Evolutionary conservation across 2,329 filamentous ascomycete genomes (phyloP).

Genomic region (Colletotrichum cereale): DNA sequence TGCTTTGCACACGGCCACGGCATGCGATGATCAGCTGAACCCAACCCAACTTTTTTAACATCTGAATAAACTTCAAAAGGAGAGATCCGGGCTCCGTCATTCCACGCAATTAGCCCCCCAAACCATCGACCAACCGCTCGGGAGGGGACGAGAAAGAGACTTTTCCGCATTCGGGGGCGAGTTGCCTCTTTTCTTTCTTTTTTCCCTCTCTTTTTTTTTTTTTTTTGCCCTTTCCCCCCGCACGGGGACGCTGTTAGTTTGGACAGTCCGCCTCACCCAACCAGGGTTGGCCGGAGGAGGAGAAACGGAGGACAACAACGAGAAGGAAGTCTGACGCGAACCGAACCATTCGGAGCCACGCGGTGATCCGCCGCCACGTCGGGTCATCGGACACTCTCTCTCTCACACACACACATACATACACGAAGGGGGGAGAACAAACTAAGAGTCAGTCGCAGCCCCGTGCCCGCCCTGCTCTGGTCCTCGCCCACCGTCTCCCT

Average conservation of each 20-base stretch:
- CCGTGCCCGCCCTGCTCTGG: not conserved
- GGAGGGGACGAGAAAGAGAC: not conserved
- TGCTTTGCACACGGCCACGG: not conserved
- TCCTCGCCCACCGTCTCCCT: not conserved
- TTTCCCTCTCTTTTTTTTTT: not conserved
- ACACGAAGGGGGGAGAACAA: not conserved
- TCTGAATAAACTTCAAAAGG: not conserved
- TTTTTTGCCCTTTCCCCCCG: not conserved
- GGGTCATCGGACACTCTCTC: not conserved
- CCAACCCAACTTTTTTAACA: slow-evolving; percentile 12
- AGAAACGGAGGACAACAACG: not conserved
- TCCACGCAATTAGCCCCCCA: not conserved
- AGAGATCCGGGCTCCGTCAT: slow-evolving; percentile 12
- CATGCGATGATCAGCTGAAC: slow-evolving; percentile 13
- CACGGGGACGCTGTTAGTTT: slow-evolving; percentile 9
- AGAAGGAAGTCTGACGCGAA: not conserved
- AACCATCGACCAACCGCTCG: slow-evolving; percentile 3
- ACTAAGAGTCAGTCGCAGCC: slow-evolving; percentile 17
- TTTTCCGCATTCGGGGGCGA: slow-evolving; percentile 1
- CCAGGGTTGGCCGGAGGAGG: not conserved
- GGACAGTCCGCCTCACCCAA: slow-evolving; percentile 28
- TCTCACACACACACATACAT: too few relatives aligned
- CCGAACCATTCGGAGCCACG: not conserved
- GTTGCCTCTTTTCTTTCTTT: not conserved
- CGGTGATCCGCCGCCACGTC: not conserved